These are phyloP conservation scores for Monilinia vaccinii-corymbosi DNA, from an alignment of 2,329 filamentous ascomycete genomes.

Conservation along the genomic window DNA sequence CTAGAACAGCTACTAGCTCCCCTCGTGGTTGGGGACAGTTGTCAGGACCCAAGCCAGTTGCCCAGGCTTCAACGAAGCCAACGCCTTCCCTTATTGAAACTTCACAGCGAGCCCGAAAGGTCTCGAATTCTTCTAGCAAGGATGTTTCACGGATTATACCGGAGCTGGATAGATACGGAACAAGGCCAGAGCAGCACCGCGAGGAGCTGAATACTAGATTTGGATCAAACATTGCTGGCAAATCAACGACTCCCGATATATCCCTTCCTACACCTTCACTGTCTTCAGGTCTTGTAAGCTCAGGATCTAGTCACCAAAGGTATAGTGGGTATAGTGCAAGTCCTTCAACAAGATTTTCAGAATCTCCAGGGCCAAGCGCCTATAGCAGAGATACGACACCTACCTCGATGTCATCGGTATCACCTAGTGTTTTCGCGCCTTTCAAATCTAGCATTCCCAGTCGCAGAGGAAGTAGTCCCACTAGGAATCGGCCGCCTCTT, in stretches of 20 bases:
- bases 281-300: conserved; percentile 32
- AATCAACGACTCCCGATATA: conserved; percentile 53
- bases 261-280: conserved; percentile 60
- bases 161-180: conserved; percentile 52
- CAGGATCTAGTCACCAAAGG: conserved; percentile 33
- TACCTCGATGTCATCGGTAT: conserved; percentile 69
- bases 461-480: conserved; percentile 44
- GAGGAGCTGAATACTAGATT: conserved; percentile 25
- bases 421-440: conserved; percentile 49
- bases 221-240: conserved; percentile 42
- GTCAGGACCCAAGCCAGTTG: conserved; percentile 13
- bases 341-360: conserved; percentile 67
- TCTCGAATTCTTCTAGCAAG: conserved; percentile 14
- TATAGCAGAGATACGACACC: conserved; percentile 74
- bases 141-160: conserved; percentile 38
- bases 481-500: conserved; percentile 49
- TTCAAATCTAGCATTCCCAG: conserved; percentile 34
- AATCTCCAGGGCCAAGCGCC: conserved; percentile 57
- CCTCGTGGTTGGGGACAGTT: conserved; percentile 15
- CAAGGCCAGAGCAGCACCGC: conserved; percentile 34
- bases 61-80: neutral
- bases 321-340: conserved; percentile 46
- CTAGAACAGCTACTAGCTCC: conserved; percentile 17
- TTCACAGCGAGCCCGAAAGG: conserved; percentile 31
- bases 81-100: neutral